Conservation (phyloP, 2,329 filamentous ascomycete species). For the Hypomyces perniciosus region DNA sequence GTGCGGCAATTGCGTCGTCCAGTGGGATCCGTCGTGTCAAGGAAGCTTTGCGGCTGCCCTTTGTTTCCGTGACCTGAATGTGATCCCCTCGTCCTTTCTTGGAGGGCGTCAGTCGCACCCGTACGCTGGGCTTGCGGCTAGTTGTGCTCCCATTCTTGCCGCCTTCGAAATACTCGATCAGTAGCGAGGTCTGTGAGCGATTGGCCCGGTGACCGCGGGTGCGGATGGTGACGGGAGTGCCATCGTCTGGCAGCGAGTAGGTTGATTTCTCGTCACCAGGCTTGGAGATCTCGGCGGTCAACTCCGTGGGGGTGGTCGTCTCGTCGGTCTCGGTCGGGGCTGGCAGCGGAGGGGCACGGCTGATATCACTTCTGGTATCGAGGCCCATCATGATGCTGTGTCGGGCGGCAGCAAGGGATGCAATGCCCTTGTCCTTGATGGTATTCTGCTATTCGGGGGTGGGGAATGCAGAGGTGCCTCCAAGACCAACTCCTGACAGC, state of each 20-base stretch:
- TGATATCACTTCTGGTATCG: slow-evolving; percentile 49
- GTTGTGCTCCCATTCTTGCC: slow-evolving; percentile 55
- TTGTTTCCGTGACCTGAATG: slow-evolving; percentile 80
- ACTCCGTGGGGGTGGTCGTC: slow-evolving; percentile 54
- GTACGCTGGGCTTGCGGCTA: slow-evolving; percentile 74
- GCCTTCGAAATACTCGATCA: slow-evolving; percentile 94
- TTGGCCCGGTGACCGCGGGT: slow-evolving; percentile 58
- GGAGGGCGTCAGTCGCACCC: slow-evolving; percentile 72
- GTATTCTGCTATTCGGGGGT: background rate
- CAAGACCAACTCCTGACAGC: background rate
- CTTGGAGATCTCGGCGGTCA: slow-evolving; percentile 60
- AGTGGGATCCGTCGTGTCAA: slow-evolving; percentile 48
- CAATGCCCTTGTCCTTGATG: background rate
- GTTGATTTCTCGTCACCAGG: slow-evolving; percentile 65
- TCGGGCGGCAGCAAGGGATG: slow-evolving; percentile 3
- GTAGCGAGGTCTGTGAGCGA: slow-evolving; percentile 77
- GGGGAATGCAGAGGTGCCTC: background rate
- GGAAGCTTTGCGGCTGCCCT: slow-evolving; percentile 64
- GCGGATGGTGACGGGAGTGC: slow-evolving; percentile 85
- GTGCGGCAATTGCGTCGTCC: slow-evolving; percentile 33
- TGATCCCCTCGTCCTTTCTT: slow-evolving; percentile 65
- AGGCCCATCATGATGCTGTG: slow-evolving; percentile 44
- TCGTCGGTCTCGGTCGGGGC: slow-evolving; percentile 72
- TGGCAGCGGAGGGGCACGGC: slow-evolving; percentile 61
- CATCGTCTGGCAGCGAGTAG: slow-evolving; percentile 79